phyloP scores from a whole-genome alignment of 805 yeast genomes.

The Schwanniomyces polymorphus region DNA sequence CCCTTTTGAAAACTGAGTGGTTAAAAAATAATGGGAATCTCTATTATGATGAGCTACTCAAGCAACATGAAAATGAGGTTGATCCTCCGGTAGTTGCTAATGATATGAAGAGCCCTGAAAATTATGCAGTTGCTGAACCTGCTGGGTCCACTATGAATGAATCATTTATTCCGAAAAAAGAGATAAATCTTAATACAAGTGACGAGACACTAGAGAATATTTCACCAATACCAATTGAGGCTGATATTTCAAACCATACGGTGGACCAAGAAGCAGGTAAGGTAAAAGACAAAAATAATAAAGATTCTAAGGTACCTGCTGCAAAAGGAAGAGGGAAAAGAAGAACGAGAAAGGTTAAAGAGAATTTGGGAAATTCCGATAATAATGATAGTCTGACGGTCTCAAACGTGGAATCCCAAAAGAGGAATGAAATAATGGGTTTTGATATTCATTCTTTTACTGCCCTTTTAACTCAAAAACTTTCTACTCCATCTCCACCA shows the following conservation, averaged over 20 bases:
- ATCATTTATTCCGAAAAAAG: background rate
- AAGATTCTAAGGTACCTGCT: background rate
- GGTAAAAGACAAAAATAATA: background rate
- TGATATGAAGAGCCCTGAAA: background rate
- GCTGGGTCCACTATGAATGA: background rate
- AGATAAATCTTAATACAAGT: background rate
- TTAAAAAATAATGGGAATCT: constrained; percentile 5
- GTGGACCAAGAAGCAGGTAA: background rate
- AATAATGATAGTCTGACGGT: background rate
- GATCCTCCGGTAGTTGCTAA: background rate
- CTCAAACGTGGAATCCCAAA: background rate
- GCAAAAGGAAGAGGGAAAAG: constrained; percentile 2
- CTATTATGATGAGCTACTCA: constrained; percentile 6
- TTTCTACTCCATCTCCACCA: constrained; percentile 10
- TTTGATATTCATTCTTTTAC: constrained; percentile 29
- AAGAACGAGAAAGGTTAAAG: constrained; percentile 1
- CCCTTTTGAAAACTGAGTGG: constrained; percentile 17
- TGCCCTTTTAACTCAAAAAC: constrained; percentile 21
- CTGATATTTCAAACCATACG: background rate
- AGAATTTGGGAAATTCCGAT: background rate
- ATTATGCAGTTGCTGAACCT: background rate
- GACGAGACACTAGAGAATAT: background rate
- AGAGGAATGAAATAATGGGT: background rate
- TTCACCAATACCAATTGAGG: background rate
- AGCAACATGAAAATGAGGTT: background rate